Base-by-base conservation (phyloP, 2,329 filamentous ascomycete species). In the Pezicula rhizophila region DNA sequence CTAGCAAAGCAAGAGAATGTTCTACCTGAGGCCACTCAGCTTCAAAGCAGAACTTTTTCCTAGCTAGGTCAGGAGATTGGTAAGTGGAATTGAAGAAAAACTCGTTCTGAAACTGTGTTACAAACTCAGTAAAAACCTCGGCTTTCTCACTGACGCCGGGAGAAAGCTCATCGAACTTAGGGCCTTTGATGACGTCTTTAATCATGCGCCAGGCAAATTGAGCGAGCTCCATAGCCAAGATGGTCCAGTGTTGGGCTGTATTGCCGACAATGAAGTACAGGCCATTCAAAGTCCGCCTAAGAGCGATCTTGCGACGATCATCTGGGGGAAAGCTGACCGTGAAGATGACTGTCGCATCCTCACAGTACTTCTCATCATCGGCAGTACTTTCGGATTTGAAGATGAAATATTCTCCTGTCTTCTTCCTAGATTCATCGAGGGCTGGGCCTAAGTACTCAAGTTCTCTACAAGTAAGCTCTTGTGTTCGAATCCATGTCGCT, bases 321-420 rank as follows among this genome's bases (percentile, higher is more conserved):
- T 35, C 42, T 1, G 41, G 15, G 4, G 37, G 46, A 28, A 61
- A 49, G 17, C 48, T 50, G 14, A 62, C 46, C 8, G 52, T 56
- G 45, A 55, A 58, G 5, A 62, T 55, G 15, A 62, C 55, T 48
- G 59, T 55, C 18, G 49, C 44, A 11, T 48, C 38, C 5, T 49
- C 48, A 23, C 52, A 54, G 23, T 43, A 48, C n/a, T 39, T 46
- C 31, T n/a, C 23, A 18, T 38, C 47, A 20, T 20, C 31, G 31
- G 45, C 45, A 39, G 45, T 51, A 10, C 45, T 23, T 18, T 44
- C 28, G 15, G 59, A 60, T 47, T 53, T 54, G 48, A 62, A 62
- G 17, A 62, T 49, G 23, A 55, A 54, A 33, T 62, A 62, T n/a
- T 57, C 52, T 2, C 60, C 60, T 14, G 52, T 56, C 35, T 23